A percentile compares a stretch with the other conserved stretches of the same genome.
These are phyloP conservation scores for Anisodus acutangulus DNA, from an alignment of 257 asterid genomes.

Conservation along the genomic window DNA sequence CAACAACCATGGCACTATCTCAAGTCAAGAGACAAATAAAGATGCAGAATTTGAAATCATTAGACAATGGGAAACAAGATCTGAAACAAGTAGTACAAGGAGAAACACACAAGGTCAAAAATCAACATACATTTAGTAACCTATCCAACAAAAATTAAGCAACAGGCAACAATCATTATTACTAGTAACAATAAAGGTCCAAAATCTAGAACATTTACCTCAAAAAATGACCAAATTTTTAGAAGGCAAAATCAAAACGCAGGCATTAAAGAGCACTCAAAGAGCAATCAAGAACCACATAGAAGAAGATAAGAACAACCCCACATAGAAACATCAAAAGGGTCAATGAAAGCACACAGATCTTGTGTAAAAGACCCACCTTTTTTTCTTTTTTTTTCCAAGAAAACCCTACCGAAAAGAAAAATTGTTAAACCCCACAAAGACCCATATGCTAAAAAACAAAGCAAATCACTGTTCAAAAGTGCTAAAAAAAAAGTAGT, in stretches of 20 bases:
- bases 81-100: constrained; percentile 26
- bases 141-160: constrained; percentile 6
- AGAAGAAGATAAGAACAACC: constrained; percentile 53
- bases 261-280: constrained; percentile 42
- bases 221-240: constrained; percentile 36
- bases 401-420: constrained; percentile 58
- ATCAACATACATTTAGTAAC: neutral
- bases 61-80: constrained; percentile 28
- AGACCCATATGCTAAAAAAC: constrained; percentile 50
- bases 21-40: constrained; percentile 20
- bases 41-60: constrained; percentile 32
- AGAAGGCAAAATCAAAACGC: constrained; percentile 45
- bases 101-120: constrained; percentile 17
- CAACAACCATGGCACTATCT: constrained; percentile 8
- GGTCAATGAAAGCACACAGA: constrained; percentile 68
- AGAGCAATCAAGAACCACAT: constrained; percentile 49
- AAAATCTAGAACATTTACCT: constrained; percentile 28
- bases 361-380: constrained; percentile 71
- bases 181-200: constrained; percentile 28
- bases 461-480: constrained; percentile 53
- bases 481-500: constrained; percentile 31
- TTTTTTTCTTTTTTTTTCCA: constrained; percentile 33
- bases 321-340: constrained; percentile 46
- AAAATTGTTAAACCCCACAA: constrained; percentile 63
- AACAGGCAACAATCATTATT: constrained; percentile 9